These are phyloP conservation scores for Cyberlindnera mycetangii DNA, from an alignment of 805 yeast genomes.

Conservation along the genomic window DNA sequence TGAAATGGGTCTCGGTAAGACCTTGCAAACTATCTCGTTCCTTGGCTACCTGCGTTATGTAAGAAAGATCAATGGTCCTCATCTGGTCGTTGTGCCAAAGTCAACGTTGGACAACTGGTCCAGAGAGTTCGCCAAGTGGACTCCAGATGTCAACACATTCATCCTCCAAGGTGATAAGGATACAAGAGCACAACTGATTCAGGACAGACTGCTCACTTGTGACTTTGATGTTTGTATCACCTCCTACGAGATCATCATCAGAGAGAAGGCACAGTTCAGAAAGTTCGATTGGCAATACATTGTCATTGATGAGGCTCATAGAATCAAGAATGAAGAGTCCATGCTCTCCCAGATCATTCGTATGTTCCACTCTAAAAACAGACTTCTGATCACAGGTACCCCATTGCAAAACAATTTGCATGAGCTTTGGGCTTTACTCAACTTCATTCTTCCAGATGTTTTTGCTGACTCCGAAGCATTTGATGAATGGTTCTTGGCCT, in stretches of 20 bases:
- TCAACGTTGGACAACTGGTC: slow-evolving; percentile 81
- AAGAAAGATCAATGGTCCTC: slow-evolving; percentile 64
- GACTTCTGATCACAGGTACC: slow-evolving; percentile 77
- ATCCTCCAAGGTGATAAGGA: slow-evolving; percentile 75
- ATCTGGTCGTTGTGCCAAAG: slow-evolving; percentile 73
- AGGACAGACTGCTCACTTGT: slow-evolving; percentile 48
- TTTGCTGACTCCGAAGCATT: slow-evolving; percentile 71
- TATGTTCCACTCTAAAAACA: slow-evolving; percentile 64
- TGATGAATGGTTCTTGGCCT: slow-evolving; percentile 64
- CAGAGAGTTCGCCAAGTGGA: slow-evolving; percentile 74
- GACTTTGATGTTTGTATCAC: slow-evolving; percentile 63
- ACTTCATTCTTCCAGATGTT: slow-evolving; percentile 74
- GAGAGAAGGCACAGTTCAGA: slow-evolving; percentile 63
- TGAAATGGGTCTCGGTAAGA: slow-evolving; percentile 85
- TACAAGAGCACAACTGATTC: slow-evolving; percentile 53
- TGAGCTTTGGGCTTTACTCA: slow-evolving; percentile 78
- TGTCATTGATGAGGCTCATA: slow-evolving; percentile 78
- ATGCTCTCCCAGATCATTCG: slow-evolving; percentile 71
- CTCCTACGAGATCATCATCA: slow-evolving; percentile 74
- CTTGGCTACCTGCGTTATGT: slow-evolving; percentile 68
- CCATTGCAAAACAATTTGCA: slow-evolving; percentile 78
- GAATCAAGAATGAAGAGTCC: slow-evolving; percentile 65
- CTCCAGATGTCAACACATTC: slow-evolving; percentile 71
- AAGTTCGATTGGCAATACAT: slow-evolving; percentile 77
- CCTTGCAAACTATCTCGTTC: slow-evolving; percentile 69